Evolutionary conservation across 441 rosid species (phyloP).

Genomic region (Gossypium laxum): DNA sequence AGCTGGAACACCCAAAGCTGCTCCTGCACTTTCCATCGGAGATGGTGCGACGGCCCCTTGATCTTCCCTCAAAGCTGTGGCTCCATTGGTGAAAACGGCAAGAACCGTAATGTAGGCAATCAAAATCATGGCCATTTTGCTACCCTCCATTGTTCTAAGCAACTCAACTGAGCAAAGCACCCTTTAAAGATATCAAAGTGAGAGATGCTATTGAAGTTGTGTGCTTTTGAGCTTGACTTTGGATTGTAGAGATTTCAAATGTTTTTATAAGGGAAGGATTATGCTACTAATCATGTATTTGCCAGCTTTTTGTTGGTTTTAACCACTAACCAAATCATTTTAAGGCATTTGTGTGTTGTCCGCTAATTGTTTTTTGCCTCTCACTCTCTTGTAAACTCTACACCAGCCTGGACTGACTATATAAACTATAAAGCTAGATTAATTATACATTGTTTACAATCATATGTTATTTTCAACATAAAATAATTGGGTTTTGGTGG

Average conservation of each 20-base stretch:
- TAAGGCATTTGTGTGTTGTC: constrained; percentile 11
- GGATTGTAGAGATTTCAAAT: background rate
- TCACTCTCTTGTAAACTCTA: background rate
- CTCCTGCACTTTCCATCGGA: constrained; percentile 25
- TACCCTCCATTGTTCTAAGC: constrained; percentile 21
- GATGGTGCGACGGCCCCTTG: constrained; percentile 24
- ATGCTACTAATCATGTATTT: constrained; percentile 11
- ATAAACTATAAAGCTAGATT: background rate
- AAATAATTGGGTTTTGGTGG: constrained; percentile 4
- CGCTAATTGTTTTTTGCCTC: background rate
- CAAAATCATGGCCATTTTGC: constrained; percentile 21
- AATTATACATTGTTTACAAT: background rate
- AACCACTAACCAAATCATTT: constrained; percentile 25
- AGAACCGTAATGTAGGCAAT: constrained; percentile 21
- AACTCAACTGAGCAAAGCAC: background rate
- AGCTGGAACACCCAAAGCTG: constrained; percentile 20
- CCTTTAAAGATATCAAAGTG: background rate
- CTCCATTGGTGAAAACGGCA: constrained; percentile 2
- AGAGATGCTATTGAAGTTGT: background rate
- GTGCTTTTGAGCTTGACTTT: background rate
- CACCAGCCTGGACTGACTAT: constrained; percentile 17
- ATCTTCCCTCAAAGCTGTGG: constrained; percentile 18
- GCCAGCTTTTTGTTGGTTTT: constrained; percentile 24
- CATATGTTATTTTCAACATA: background rate
- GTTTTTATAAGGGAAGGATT: constrained; percentile 1